Base-by-base conservation (phyloP, 2,329 filamentous ascomycete species). In the Sporothrix globosa region DNA sequence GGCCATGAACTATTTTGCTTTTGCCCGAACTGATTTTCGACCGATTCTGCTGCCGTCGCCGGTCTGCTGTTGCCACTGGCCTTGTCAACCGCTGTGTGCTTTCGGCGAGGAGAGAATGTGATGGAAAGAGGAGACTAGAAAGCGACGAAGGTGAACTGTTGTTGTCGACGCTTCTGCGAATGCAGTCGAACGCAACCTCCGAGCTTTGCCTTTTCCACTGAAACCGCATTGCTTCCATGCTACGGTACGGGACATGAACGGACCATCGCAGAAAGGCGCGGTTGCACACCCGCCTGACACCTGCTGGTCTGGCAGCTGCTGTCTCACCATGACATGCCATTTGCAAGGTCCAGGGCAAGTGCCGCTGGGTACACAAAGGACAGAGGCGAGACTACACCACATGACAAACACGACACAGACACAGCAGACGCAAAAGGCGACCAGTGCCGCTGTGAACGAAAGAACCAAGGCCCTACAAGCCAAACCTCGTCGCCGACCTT, bases 281-380 rank as follows among this genome's bases (percentile, higher is more conserved):
- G 63, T 66, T 66, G 63, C 46, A 53, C 58, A 69, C 39, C 68
- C 58, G 68, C 46, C 27, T 69, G 68, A 41, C 67, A 69, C 58
- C 21, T 63, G 56, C 58, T 46, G 11, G 63, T 39, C 56, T 69
- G 46, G 56, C 68, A 66, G 52, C 50, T 56, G 58, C n/a, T 69
- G 68, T 69, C 68, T 66, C 41, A 69, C 68, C 68, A 27, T 66
- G 60, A 63, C 68, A 69, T 46, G 41, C 21, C 34, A 34, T 7
- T 24, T 53, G 46, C 46, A 46, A 44, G 30, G 58, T 39, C 48
- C 56, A 39, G 56, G 46, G 56, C 66, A 39, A 56, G 44, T 39
- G 46, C 46, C 39, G 34, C 14, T 30, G 66, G 50, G 66, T 7
- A 54, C 52, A 56, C 50, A 68, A 69, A 69, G 44, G 54, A 13